A percentile compares a stretch with the other conserved stretches of the same genome.
phyloP scores from a whole-genome alignment of 257 asterid species.

The Solanum rostratum region DNA sequence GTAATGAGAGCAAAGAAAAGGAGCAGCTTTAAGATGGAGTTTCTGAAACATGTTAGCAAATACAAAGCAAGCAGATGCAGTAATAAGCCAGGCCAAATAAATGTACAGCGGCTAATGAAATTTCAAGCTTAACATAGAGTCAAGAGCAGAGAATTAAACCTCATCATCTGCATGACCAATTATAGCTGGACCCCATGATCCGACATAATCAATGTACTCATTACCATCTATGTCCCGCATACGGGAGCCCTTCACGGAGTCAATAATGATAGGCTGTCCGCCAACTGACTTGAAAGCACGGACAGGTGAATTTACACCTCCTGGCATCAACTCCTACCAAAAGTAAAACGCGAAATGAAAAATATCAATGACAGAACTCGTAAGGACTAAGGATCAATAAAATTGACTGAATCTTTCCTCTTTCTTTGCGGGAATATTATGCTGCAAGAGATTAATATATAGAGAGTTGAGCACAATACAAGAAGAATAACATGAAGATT shows the following conservation, averaged over 20 bases:
- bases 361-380: background rate
- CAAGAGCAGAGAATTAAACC: conserved; percentile 24
- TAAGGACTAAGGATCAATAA: background rate
- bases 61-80: background rate
- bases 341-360: background rate
- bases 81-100: background rate
- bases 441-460: background rate
- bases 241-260: conserved; percentile 86
- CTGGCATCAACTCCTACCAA: conserved; percentile 94
- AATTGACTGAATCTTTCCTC: background rate
- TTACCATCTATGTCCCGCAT: conserved; percentile 98
- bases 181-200: conserved; percentile 99
- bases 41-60: background rate
- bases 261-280: conserved; percentile 87
- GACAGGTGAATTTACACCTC: conserved; percentile 98
- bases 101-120: background rate
- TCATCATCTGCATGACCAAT: conserved; percentile 98
- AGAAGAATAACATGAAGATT: background rate
- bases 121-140: background rate
- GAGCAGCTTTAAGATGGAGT: background rate
- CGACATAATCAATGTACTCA: conserved; percentile 96
- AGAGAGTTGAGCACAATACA: background rate
- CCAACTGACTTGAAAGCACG: conserved; percentile 99
- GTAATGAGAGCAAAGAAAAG: background rate
- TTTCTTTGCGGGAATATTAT: background rate